Conservation (phyloP, 352 stramenopile genomes). For the Blastocystis hominis region DNA sequence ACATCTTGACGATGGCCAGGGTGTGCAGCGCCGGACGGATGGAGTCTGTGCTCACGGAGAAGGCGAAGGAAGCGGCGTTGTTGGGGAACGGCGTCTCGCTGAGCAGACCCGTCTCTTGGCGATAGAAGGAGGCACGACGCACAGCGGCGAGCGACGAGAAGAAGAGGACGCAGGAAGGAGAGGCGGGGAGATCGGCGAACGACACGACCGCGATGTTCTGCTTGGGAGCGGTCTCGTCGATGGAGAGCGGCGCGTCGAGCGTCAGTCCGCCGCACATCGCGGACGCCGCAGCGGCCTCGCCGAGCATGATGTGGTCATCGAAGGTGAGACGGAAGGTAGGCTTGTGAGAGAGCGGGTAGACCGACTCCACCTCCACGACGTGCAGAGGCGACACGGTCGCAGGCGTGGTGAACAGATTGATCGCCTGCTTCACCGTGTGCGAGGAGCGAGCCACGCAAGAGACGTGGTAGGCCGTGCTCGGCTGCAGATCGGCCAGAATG, state of each 20-base stretch:
- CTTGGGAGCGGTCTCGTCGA: background rate
- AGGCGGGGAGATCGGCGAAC: background rate
- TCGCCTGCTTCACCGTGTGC: background rate
- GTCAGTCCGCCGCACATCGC: background rate
- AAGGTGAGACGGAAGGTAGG: background rate
- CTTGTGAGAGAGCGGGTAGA: background rate
- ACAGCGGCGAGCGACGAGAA: conserved; percentile 7
- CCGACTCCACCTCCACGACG: background rate
- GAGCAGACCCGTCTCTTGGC: background rate
- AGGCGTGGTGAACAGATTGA: conserved; percentile 1
- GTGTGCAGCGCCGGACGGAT: background rate
- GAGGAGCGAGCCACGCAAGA: background rate
- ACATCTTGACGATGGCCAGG: background rate
- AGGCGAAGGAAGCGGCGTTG: background rate
- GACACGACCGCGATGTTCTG: background rate
- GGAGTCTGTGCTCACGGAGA: background rate
- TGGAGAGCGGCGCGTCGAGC: background rate
- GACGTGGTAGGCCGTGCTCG: background rate
- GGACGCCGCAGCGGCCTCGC: background rate
- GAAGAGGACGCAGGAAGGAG: background rate
- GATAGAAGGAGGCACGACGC: background rate
- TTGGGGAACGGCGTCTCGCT: background rate
- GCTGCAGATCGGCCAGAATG: background rate
- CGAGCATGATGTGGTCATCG: background rate
- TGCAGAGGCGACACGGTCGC: background rate